These are phyloP conservation scores for Cichorium intybus DNA, from an alignment of 140 eudicot genomes.

Conservation along the genomic window DNA sequence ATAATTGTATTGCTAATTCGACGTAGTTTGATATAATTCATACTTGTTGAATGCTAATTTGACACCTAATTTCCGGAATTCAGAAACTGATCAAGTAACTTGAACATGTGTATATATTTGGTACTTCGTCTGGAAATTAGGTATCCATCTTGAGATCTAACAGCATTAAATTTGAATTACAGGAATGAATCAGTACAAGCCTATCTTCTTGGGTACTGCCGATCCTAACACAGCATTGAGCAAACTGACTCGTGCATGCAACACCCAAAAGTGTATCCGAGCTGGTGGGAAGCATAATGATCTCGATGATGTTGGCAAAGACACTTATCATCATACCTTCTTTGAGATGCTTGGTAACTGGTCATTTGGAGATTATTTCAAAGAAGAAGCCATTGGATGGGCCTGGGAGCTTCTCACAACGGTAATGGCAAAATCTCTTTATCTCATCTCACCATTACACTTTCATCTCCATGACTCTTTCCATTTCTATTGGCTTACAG, in stretches of 20 bases:
- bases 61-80: background rate
- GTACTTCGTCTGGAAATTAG: background rate
- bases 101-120: background rate
- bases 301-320: constrained; percentile 98
- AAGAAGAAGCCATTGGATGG: constrained; percentile 85
- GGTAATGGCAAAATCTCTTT: constrained; percentile 29
- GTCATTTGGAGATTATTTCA: constrained; percentile 97
- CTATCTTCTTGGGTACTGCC: constrained; percentile 89
- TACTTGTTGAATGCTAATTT: background rate
- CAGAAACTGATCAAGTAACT: background rate
- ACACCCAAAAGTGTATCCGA: constrained; percentile 91
- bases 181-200: constrained; percentile 99
- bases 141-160: background rate
- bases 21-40: background rate
- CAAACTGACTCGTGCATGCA: constrained; percentile 89
- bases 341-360: constrained; percentile 99
- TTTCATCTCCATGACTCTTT: constrained; percentile 3
- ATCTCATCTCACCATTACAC: background rate
- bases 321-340: constrained; percentile 96
- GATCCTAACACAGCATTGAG: constrained; percentile 86
- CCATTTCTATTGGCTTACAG: constrained; percentile 32
- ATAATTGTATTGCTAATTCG: constrained; percentile 1
- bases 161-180: background rate
- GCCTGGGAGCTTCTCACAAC: constrained; percentile 95
- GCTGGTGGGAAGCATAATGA: constrained; percentile 99